A percentile compares a stretch with the other conserved stretches of the same genome.
Evolutionary conservation across 768 basidiomycete species (phyloP).

Genomic region (Boletus reticuloceps): DNA sequence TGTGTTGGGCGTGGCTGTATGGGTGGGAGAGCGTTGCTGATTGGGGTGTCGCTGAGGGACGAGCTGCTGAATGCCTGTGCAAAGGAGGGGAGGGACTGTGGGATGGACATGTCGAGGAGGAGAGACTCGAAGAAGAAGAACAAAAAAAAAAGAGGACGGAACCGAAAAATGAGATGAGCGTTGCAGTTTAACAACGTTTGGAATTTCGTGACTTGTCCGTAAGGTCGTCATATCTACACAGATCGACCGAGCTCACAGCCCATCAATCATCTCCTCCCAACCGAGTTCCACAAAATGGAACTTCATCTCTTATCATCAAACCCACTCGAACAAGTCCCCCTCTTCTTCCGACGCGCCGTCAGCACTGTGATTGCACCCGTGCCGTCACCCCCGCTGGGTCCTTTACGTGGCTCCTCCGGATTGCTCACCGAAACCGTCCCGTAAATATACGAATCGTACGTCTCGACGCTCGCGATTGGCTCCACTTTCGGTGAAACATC

Average conservation of each 20-base stretch:
- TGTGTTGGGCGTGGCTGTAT: slow-evolving; percentile 43
- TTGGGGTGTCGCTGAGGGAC: slow-evolving; percentile 47
- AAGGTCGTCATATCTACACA: neutral
- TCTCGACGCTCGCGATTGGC: slow-evolving; percentile 58
- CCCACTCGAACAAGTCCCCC: slow-evolving; percentile 12
- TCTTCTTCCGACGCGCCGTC: slow-evolving; percentile 57
- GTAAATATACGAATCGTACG: slow-evolving; percentile 59
- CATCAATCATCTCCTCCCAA: too few relatives aligned
- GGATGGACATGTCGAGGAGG: slow-evolving; percentile 38
- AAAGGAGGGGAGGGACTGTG: slow-evolving; percentile 75
- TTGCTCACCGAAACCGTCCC: slow-evolving; percentile 57
- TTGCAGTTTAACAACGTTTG: neutral
- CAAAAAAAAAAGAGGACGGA: slow-evolving; percentile 10
- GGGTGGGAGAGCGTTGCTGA: slow-evolving; percentile 62
- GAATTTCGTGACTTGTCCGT: slow-evolving; percentile 7
- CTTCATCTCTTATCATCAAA: too few relatives aligned
- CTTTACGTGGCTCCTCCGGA: slow-evolving; percentile 30
- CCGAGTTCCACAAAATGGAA: too few relatives aligned
- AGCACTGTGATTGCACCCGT: slow-evolving; percentile 49
- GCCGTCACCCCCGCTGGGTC: slow-evolving; percentile 10
- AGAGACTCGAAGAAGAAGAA: neutral
- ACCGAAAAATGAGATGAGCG: slow-evolving; percentile 8
- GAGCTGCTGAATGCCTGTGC: slow-evolving; percentile 68
- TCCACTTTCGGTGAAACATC: slow-evolving; percentile 67
- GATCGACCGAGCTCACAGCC: neutral